Evolutionary conservation across 495 filamentous ascomycete species (phyloP).

Genomic region (Trypethelium eluteriae): DNA sequence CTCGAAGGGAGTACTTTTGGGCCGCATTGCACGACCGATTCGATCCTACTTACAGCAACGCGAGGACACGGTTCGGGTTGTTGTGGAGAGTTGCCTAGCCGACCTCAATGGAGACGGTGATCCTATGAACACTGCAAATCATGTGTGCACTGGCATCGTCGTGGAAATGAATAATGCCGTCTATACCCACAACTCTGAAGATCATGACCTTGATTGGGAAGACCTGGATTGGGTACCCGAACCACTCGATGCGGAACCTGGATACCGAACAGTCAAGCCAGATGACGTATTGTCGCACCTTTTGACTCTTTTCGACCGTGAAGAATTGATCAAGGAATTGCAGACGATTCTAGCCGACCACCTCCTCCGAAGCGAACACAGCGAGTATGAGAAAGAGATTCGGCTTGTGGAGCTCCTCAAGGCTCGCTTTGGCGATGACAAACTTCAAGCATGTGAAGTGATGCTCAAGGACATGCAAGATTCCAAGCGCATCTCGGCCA

Average conservation of each 20-base stretch:
- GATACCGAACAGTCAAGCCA: slow-evolving; percentile 80
- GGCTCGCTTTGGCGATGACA: slow-evolving; percentile 73
- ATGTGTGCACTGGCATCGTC: slow-evolving; percentile 66
- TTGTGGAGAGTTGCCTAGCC: slow-evolving; percentile 76
- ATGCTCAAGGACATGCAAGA: slow-evolving; percentile 95
- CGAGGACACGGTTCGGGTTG: slow-evolving; percentile 83
- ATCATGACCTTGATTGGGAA: slow-evolving; percentile 73
- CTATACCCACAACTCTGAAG: slow-evolving; percentile 33
- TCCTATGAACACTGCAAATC: slow-evolving; percentile 14
- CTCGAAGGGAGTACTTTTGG: slow-evolving; percentile 80
- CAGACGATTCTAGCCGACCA: slow-evolving; percentile 75
- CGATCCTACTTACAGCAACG: slow-evolving; percentile 82
- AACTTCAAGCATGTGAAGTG: slow-evolving; percentile 85
- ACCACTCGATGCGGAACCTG: slow-evolving; percentile 84
- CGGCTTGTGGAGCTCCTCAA: slow-evolving; percentile 82
- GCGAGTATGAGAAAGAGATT: slow-evolving; percentile 66
- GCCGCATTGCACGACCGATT: slow-evolving; percentile 74
- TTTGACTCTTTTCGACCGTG: slow-evolving; percentile 79
- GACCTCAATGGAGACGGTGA: slow-evolving; percentile 47
- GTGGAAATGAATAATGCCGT: slow-evolving; percentile 47
- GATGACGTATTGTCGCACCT: slow-evolving; percentile 89
- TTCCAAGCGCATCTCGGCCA: slow-evolving; percentile 61
- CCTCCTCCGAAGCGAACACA: slow-evolving; percentile 58
- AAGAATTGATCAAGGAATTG: slow-evolving; percentile 88
- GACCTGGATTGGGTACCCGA: slow-evolving; percentile 89